Evolutionary conservation across 2,329 filamentous ascomycete species (phyloP).

Genomic region (Chrysoporthe cubensis): DNA sequence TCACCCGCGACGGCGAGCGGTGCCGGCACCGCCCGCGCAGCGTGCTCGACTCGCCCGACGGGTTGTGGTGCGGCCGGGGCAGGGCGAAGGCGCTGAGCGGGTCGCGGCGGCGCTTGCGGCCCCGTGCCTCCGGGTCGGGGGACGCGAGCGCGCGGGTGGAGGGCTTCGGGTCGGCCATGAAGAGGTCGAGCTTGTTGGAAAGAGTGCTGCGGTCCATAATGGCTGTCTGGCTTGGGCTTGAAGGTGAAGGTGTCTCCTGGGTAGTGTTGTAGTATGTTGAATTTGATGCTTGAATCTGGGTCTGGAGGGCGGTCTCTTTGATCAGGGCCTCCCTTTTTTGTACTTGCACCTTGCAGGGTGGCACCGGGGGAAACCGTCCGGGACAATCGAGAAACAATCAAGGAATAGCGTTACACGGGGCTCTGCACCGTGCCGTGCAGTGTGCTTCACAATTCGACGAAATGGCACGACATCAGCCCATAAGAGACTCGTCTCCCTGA

Average conservation of each 20-base stretch:
- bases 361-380: slow-evolving; percentile 3
- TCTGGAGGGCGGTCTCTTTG: too few species aligned
- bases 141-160: slow-evolving; percentile 34
- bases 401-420: slow-evolving; percentile 19
- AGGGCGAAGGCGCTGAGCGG: slow-evolving; percentile 34
- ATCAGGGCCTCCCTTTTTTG: not conserved
- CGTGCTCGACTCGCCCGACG: slow-evolving; percentile 44
- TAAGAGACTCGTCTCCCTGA: not conserved
- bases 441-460: slow-evolving; percentile 7
- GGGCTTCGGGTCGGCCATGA: slow-evolving; percentile 8
- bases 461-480: slow-evolving; percentile 28
- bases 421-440: slow-evolving; percentile 14
- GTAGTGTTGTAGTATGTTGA: too few species aligned
- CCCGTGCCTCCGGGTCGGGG: slow-evolving; percentile 41
- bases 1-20: slow-evolving; percentile 42
- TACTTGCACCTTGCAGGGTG: not conserved
- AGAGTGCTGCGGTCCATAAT: slow-evolving; percentile 19
- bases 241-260: not conserved
- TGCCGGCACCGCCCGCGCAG: slow-evolving; percentile 46
- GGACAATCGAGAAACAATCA: not conserved
- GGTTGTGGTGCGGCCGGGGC: slow-evolving; percentile 34
- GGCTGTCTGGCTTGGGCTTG: too few species aligned
- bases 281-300: too few species aligned
- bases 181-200: slow-evolving; percentile 14
- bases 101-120: slow-evolving; percentile 43